Percentiles rank a stretch among this genome's conserved stretches.
Conservation (phyloP, 1,284 basidiomycete species). For the Porodaedalea pini region DNA sequence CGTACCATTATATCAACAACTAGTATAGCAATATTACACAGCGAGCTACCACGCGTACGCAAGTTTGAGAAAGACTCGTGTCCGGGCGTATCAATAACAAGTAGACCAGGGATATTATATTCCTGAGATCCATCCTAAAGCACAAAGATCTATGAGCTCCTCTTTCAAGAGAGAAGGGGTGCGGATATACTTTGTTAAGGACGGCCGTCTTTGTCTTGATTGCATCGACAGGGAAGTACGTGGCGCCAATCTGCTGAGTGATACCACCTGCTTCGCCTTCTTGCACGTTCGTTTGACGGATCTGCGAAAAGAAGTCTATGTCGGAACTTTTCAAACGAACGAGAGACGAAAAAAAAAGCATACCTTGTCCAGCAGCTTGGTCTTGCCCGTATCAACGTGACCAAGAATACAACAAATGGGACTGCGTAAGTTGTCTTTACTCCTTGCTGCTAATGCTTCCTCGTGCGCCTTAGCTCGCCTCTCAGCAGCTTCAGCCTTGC, state of each 20-base stretch:
- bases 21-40: conserved; percentile 98
- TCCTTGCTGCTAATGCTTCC: conserved; percentile 83
- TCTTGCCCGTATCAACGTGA: conserved; percentile 99
- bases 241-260: conserved; percentile 99
- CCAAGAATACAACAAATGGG: conserved; percentile 99
- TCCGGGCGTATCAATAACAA: conserved; percentile 98
- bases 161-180: conserved; percentile 4
- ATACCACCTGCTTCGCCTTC: conserved; percentile 99
- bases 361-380: conserved; percentile 96
- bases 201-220: conserved; percentile 92
- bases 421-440: conserved; percentile 88
- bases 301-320: conserved; percentile 54
- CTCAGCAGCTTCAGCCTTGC: conserved; percentile 82
- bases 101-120: conserved; percentile 95
- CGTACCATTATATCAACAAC: conserved; percentile 97
- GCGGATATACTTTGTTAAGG: conserved; percentile 69
- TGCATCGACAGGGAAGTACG: conserved; percentile 98
- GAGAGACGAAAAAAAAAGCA: conserved; percentile 20
- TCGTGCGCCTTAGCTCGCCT: conserved; percentile 81
- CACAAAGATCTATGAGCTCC: background rate
- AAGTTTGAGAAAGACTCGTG: conserved; percentile 99
- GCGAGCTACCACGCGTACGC: conserved; percentile 91
- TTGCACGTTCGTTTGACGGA: conserved; percentile 99
- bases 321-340: background rate
- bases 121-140: conserved; percentile 77